These are phyloP conservation scores for Beauveria sp. DNA, from an alignment of 2,329 filamentous ascomycete species.

Conservation along the genomic window DNA sequence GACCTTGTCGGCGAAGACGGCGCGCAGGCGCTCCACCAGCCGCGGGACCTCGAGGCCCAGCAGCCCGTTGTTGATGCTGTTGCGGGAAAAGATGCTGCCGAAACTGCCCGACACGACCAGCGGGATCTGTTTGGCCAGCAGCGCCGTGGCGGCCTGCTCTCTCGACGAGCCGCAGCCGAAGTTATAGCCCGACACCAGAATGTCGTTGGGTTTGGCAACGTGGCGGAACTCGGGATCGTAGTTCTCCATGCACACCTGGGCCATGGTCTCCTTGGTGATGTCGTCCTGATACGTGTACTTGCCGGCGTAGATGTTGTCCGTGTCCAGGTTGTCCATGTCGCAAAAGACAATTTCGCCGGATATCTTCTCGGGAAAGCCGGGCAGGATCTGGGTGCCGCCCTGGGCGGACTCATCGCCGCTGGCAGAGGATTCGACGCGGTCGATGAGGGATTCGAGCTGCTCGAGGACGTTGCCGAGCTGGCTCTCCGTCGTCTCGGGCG, in stretches of 20 bases:
- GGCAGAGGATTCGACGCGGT: slow-evolving; percentile 11
- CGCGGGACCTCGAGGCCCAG: slow-evolving; percentile 64
- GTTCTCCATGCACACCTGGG: slow-evolving; percentile 86
- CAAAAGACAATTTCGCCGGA: slow-evolving; percentile 82
- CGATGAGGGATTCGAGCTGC: slow-evolving; percentile 16
- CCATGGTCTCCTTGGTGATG: slow-evolving; percentile 71
- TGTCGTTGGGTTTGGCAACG: slow-evolving; percentile 61
- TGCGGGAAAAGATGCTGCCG: slow-evolving; percentile 73
- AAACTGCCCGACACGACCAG: slow-evolving; percentile 77
- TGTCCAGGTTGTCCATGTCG: slow-evolving; percentile 77
- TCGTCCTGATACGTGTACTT: slow-evolving; percentile 91
- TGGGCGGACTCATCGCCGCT: slow-evolving; percentile 12
- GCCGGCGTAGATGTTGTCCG: slow-evolving; percentile 74
- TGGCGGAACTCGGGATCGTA: slow-evolving; percentile 68
- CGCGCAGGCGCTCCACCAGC: slow-evolving; percentile 58
- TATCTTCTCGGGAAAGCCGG: slow-evolving; percentile 79
- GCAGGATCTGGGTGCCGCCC: slow-evolving; percentile 60
- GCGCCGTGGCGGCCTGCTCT: slow-evolving; percentile 80
- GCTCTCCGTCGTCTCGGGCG: background rate
- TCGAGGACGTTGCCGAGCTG: slow-evolving; percentile 3
- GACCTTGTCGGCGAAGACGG: slow-evolving; percentile 49
- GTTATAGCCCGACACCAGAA: slow-evolving; percentile 80
- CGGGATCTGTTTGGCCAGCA: slow-evolving; percentile 72
- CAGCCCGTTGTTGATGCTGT: slow-evolving; percentile 71
- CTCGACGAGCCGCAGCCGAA: slow-evolving; percentile 78